A percentile compares a stretch with the other conserved stretches of the same genome.
These are phyloP conservation scores for Metschnikowia anglica DNA, from an alignment of 805 yeast species.

Conservation along the genomic window DNA sequence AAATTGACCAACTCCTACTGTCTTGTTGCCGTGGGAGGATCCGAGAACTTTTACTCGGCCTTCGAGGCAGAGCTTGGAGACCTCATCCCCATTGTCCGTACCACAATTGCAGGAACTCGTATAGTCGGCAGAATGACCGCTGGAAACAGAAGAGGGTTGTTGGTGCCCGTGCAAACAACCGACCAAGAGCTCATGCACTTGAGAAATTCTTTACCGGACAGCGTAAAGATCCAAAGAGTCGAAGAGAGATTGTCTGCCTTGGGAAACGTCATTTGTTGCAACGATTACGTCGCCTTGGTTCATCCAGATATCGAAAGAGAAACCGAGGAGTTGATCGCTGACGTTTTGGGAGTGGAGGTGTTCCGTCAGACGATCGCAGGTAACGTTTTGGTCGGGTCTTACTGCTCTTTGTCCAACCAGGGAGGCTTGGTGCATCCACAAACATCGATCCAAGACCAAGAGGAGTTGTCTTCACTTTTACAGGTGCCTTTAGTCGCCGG, in stretches of 20 bases:
- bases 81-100: slow-evolving; percentile 92
- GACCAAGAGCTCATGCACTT: slow-evolving; percentile 98
- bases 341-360: slow-evolving; percentile 97
- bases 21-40: slow-evolving; percentile 95
- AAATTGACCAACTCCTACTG: slow-evolving; percentile 95
- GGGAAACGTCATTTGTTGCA: slow-evolving; percentile 97
- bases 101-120: slow-evolving; percentile 97
- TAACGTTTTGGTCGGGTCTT: slow-evolving; percentile 94
- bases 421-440: slow-evolving; percentile 99
- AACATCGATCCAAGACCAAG: slow-evolving; percentile 96
- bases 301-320: slow-evolving; percentile 99
- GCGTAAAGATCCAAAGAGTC: slow-evolving; percentile 93
- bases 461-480: slow-evolving; percentile 89
- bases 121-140: slow-evolving; percentile 98
- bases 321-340: slow-evolving; percentile 97
- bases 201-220: slow-evolving; percentile 93
- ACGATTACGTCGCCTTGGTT: slow-evolving; percentile 97
- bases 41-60: slow-evolving; percentile 80
- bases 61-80: slow-evolving; percentile 98
- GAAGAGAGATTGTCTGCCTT: slow-evolving; percentile 96
- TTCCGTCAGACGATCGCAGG: slow-evolving; percentile 99
- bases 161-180: slow-evolving; percentile 96
- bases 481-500: slow-evolving; percentile 99
- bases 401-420: slow-evolving; percentile 91
- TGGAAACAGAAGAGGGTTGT: slow-evolving; percentile 94